phyloP scores from a whole-genome alignment of 2,329 filamentous ascomycete genomes.

The Stemphylium lycopersici region DNA sequence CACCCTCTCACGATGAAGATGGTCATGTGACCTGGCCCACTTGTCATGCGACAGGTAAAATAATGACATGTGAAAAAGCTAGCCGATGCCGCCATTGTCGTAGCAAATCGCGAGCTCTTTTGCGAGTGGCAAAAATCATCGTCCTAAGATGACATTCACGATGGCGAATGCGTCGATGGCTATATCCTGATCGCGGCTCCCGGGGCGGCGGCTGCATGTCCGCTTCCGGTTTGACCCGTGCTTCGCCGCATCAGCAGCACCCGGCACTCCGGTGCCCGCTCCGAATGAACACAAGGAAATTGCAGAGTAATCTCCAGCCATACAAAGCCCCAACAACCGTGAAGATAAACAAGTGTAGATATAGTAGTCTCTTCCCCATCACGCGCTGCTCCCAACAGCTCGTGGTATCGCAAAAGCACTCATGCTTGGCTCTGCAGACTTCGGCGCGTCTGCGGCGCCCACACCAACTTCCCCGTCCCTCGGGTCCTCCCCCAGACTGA shows the following conservation, averaged over 20 bases:
- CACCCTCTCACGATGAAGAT: background rate
- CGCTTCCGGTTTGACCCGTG: slow-evolving; percentile 13
- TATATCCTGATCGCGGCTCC: slow-evolving; percentile 9
- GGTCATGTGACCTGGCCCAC: slow-evolving; percentile 8
- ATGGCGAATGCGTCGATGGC: slow-evolving; percentile 7
- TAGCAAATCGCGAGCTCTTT: no score
- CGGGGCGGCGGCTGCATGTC: slow-evolving; percentile 5
- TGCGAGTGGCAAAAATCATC: background rate
- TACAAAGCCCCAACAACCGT: background rate
- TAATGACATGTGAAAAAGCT: background rate
- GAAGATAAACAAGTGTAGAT: background rate
- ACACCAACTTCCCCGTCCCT: slow-evolving; percentile 12
- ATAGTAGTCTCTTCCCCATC: background rate
- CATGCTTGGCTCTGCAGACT: slow-evolving; percentile 15
- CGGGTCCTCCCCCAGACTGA: slow-evolving; percentile 12
- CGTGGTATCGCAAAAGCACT: slow-evolving; percentile 16
- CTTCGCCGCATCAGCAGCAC: background rate
- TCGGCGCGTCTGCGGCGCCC: slow-evolving; percentile 16
- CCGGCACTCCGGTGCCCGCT: slow-evolving; percentile 4
- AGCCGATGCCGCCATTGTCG: no score
- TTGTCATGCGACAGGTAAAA: background rate
- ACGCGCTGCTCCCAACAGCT: slow-evolving; percentile 23
- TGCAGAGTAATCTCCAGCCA: background rate
- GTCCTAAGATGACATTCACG: background rate
- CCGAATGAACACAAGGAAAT: background rate